A percentile compares a stretch with the other conserved stretches of the same genome.
Conservation (phyloP, 2,329 filamentous ascomycete species). For the Xylaria sp. region DNA sequence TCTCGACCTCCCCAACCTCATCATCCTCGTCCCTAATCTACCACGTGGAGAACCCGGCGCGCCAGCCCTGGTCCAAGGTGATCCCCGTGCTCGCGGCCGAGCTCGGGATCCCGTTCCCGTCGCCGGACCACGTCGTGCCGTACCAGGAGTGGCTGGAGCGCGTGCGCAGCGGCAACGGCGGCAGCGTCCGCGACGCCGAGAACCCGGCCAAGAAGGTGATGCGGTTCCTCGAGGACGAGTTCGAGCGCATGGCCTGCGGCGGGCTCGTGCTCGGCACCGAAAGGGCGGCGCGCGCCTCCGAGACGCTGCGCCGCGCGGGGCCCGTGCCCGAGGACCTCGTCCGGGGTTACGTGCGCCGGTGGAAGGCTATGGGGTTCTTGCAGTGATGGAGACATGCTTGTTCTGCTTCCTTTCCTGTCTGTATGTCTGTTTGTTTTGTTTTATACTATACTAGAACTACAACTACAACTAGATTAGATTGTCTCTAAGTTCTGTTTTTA, state of each 20-base stretch:
- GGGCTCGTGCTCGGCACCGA: conserved; percentile 44
- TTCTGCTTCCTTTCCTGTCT: too few species aligned
- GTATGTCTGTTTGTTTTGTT: too few species aligned
- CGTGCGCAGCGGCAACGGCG: conserved; percentile 13
- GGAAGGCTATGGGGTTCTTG: conserved; percentile 25
- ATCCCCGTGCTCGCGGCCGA: conserved; percentile 14
- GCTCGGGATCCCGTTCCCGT: conserved; percentile 22
- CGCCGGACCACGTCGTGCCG: conserved; percentile 21
- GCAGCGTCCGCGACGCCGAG: conserved; percentile 13
- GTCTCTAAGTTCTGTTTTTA: too few species aligned
- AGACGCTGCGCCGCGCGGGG: conserved; percentile 35
- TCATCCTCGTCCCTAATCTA: conserved; percentile 24
- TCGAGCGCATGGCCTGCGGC: conserved; percentile 49
- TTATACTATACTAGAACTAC: too few species aligned
- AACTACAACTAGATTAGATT: too few species aligned
- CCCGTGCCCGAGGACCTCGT: conserved; percentile 39
- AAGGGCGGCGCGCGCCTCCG: conserved; percentile 41
- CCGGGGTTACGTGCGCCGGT: conserved; percentile 38
- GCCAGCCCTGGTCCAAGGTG: conserved; percentile 33
- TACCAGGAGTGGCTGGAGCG: conserved; percentile 32
- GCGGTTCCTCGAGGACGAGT: conserved; percentile 40
- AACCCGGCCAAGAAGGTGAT: conserved; percentile 39
- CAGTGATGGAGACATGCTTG: not conserved
- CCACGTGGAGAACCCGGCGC: conserved; percentile 35
- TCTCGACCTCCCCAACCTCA: too few species aligned